A percentile compares a stretch with the other conserved stretches of the same genome.
These are phyloP conservation scores for Spiromastix sp. DNA, from an alignment of 2,329 filamentous ascomycete genomes.

Conservation along the genomic window DNA sequence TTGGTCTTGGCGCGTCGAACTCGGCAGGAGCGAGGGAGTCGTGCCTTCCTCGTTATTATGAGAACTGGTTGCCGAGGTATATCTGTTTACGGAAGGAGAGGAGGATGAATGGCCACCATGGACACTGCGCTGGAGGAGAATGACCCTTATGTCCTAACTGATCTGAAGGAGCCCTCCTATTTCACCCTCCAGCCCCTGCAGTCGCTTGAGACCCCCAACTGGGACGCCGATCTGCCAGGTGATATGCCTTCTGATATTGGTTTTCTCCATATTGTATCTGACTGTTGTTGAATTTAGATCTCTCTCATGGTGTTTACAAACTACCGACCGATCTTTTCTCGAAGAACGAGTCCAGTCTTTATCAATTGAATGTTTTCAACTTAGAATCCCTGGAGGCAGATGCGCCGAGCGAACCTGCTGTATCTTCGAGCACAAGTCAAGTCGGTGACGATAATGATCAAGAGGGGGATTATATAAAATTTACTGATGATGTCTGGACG, in stretches of 20 bases:
- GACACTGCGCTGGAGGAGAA: neutral
- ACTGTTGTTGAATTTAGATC: constrained; percentile 12
- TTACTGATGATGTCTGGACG: constrained; percentile 26
- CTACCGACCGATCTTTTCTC: constrained; percentile 13
- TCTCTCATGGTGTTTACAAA: constrained; percentile 18
- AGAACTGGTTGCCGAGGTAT: too few species aligned
- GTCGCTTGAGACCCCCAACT: constrained; percentile 25
- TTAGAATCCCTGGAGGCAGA: constrained; percentile 15
- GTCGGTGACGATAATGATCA: constrained; percentile 14
- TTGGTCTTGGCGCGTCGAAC: neutral
- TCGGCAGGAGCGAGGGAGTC: too few species aligned
- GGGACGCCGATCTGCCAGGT: constrained; percentile 27
- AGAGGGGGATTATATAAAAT: constrained; percentile 12
- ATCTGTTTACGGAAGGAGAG: neutral
- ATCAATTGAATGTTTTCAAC: constrained; percentile 24
- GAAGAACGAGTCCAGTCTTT: constrained; percentile 19
- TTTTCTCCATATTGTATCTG: constrained; percentile 1
- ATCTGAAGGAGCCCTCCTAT: constrained; percentile 27
- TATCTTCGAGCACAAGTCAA: constrained; percentile 14
- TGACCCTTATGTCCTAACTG: constrained; percentile 22
- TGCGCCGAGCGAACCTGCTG: constrained; percentile 11
- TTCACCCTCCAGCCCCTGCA: constrained; percentile 28
- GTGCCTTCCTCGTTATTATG: too few species aligned
- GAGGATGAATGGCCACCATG: neutral
- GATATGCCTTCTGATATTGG: constrained; percentile 3